Evolutionary conservation across 148 eudicot genomes (phyloP), one percentile per base, ranked within the genome.

Genomic region (Agrostemma githago): DNA sequence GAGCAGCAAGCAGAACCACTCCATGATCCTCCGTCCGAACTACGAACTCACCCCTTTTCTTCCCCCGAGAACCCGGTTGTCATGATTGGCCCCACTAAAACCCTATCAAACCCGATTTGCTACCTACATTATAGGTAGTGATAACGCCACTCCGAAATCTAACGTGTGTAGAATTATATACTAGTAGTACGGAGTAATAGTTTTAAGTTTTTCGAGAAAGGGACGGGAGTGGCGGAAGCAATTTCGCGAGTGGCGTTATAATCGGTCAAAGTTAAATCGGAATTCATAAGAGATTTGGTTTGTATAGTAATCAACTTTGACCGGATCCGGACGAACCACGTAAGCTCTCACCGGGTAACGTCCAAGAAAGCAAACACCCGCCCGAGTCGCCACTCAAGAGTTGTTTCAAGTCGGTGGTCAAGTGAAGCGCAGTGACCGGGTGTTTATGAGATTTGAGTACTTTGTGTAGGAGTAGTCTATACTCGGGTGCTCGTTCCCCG

Each of bases 321-420:
- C 83, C 90, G 34, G 88, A 76, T 34, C 83, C 90, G 34, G 88
- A 76, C 20, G 88, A 84, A 66, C 83, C 80, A 75, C 84, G 88
- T 77, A 92, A 82, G 83, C 88, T 85, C 72, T 95, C 98, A 34
- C 93, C 98, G 2, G 90, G 90, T 70, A 95, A 69, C 8, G 93
- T 88, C 98, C 98, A 92, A 9, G 98, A 95, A 65, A 92, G 40
- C 76, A 95, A 79, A 79, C 88, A 90, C 26, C 98, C 98, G 37
- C 80, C 77, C 21, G 93, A 88, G 79, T 95, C 98, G 64, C 97
- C 98, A 71, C 87, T 92, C 76, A 95, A 82, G 74, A 95, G 66
- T 81, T 92, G 98, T 75, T 95, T 95, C 72, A 92, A 80, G 77
- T 95, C 98, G 61, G 67, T 74, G n/a, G 98, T 86, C 41, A 95